Percentiles rank a stretch among this genome's conserved stretches.
Conservation (phyloP, 2,329 filamentous ascomycete genomes). For the Ophiostoma himal-ulmi region DNA sequence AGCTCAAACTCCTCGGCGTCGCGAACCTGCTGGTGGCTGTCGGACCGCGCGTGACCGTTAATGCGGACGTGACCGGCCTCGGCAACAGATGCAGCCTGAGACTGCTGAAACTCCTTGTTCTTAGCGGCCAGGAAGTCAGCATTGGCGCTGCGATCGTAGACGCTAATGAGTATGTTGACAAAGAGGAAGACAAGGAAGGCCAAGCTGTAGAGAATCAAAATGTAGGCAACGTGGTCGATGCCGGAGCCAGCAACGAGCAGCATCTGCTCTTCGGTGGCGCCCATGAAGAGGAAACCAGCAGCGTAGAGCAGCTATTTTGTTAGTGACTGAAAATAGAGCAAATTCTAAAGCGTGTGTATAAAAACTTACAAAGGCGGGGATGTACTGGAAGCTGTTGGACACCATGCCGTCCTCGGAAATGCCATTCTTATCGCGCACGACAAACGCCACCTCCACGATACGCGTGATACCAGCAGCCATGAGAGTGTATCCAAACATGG, state of each 20-base stretch:
- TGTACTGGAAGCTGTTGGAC: slow-evolving; percentile 55
- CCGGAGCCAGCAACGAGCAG: slow-evolving; percentile 62
- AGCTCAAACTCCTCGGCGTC: slow-evolving; percentile 94
- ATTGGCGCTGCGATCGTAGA: slow-evolving; percentile 64
- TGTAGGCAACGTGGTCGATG: slow-evolving; percentile 85
- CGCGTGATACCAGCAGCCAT: slow-evolving; percentile 82
- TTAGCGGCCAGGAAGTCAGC: slow-evolving; percentile 28
- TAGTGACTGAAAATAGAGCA: slow-evolving; percentile 39
- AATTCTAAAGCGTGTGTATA: too few relatives aligned
- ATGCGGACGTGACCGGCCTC: background rate
- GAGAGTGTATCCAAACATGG: slow-evolving; percentile 86
- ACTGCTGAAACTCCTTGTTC: slow-evolving; percentile 16
- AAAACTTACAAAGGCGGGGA: slow-evolving; percentile 40
- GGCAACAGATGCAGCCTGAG: background rate
- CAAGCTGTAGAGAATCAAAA: slow-evolving; percentile 84
- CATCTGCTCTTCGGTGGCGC: slow-evolving; percentile 96
- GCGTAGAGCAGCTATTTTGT: slow-evolving; percentile 62
- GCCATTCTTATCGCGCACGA: slow-evolving; percentile 66
- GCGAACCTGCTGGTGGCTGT: slow-evolving; percentile 55
- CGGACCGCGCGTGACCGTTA: slow-evolving; percentile 37
- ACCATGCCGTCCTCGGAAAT: slow-evolving; percentile 62
- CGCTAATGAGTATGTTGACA: slow-evolving; percentile 73
- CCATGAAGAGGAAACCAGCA: slow-evolving; percentile 94
- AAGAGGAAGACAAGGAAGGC: slow-evolving; percentile 90
- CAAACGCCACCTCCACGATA: slow-evolving; percentile 86